Base-by-base conservation (phyloP, 768 basidiomycete species). In the Podaxis mareebaensis region DNA sequence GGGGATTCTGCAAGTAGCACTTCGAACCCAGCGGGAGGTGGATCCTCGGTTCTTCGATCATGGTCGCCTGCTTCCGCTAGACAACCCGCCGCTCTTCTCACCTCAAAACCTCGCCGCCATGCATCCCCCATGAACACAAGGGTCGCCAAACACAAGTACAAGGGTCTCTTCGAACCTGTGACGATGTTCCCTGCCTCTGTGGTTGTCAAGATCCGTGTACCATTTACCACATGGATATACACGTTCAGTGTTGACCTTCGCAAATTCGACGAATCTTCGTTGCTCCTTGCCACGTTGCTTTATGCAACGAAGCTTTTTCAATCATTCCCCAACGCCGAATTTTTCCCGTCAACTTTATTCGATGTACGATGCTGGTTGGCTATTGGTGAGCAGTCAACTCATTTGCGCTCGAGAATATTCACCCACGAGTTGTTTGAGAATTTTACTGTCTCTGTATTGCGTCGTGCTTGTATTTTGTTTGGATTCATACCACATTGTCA, bases 41-140 rank as follows among this genome's bases (percentile, higher is more conserved):
- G 81, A 57, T 75, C 76, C 53, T 72, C 84, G 1, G 90, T 92
- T 68, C 85, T 89, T 40, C 87, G 90, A n/a, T 91, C 91, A 6
- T 85, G 85, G 22, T 91, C 91, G 1, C 90, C 91, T 46, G 83
- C 79, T 11, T 71, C 84, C 13, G 64, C 66, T 13, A 75, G 77
- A 46, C 68, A 71, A 3, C 71, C 71, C 26, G 70, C 70, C 52
- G 68, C 74, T 53, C 67, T 75, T 6, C 61, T 63, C 26, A 39
- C 61, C 6, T 56, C 61, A 26, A 63, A 42, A 51, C 22, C 44
- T 28, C 55, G 54, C 36, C 61, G 61, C 12, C 61, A 63, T 44
- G 61, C 61, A n/a, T 63, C 61, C 12, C 61, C 61, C 4, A 49
- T 63, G 61, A 63, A 51, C 22, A 24, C 55, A 13, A 57, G 54